These are phyloP conservation scores for Pythium phragmitis DNA, from an alignment of 352 stramenopile genomes.

Conservation along the genomic window DNA sequence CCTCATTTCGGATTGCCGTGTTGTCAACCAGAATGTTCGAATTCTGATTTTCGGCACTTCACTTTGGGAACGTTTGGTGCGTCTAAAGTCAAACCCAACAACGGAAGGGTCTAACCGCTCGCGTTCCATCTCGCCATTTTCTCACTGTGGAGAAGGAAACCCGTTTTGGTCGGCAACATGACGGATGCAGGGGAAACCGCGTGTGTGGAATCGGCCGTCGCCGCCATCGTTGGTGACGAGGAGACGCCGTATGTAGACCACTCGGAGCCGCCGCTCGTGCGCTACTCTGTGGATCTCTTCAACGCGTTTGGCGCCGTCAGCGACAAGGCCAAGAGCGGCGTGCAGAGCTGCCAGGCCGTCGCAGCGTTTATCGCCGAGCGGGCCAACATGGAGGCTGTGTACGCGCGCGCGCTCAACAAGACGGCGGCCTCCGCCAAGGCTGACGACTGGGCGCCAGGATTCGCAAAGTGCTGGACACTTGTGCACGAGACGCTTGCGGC, in stretches of 20 bases:
- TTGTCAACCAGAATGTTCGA: background rate
- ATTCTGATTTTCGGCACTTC: background rate
- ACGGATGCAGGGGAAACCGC: constrained; percentile 1
- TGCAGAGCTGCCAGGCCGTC: constrained; percentile 74
- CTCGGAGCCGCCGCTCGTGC: constrained; percentile 9
- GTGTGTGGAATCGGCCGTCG: background rate
- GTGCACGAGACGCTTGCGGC: constrained; percentile 58
- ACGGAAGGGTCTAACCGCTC: background rate
- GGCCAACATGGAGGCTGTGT: constrained; percentile 52
- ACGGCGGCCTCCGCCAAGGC: constrained; percentile 59
- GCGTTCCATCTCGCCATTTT: background rate
- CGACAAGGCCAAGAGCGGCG: constrained; percentile 72
- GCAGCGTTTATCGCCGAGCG: constrained; percentile 62
- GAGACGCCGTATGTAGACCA: background rate
- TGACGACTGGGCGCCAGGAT: constrained; percentile 71
- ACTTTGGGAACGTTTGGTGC: background rate
- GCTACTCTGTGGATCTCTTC: constrained; percentile 75
- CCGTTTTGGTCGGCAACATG: constrained; percentile 1
- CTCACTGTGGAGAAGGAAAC: background rate
- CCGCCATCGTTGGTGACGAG: background rate
- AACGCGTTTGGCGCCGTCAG: constrained; percentile 67
- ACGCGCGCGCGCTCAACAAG: constrained; percentile 59
- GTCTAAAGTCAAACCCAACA: background rate
- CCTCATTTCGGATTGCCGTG: background rate
- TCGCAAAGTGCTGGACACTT: constrained; percentile 52